Evolutionary conservation across 2,329 filamentous ascomycete species (phyloP), one percentile per base, ranked within the genome.

Genomic region (Alternaria viburni): DNA sequence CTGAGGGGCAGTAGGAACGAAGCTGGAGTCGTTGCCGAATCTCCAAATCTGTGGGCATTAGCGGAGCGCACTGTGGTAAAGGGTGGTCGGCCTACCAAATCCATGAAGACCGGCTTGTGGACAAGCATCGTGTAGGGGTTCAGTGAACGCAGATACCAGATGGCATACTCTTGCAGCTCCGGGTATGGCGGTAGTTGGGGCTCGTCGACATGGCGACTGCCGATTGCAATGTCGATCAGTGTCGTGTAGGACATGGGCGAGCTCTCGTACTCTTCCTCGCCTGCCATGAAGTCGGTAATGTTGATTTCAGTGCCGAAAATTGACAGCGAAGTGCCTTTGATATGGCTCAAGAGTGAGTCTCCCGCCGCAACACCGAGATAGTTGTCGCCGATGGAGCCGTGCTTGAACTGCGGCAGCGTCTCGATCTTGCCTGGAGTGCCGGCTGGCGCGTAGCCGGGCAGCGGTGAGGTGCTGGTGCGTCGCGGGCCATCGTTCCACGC

Each of bases 291-390:
- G 47, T 90, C 88, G 12, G 90, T 89, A 45, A 95, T 87, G 77
- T 96, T 91, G 71, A 96, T 91, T 49, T 91, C 90, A 69, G 91
- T 91, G 32, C 92, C 93, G 45, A 96, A 87, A 57, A 96, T 88
- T 1, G 91, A 90, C n/a, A 96, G 82, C 9, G 87, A 88, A 0
- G 91, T 93, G 50, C 91, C 92, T 71, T 90, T 90, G 74, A 94
- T 90, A 8, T 90, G 89, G 78, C 89, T 92, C 41, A 93, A 80
- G 54, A 88, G 87, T 9, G 87, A 86, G 69, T 87, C 88, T 59
- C 90, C 88, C 7, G 86, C 84, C 3, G 86, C 86, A 17, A 87
- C 88, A 41, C 90, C 91, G 5, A 93, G 83, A 68, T 91, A 91
- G 73, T 87, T 89, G 73, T 91, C 88, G 44, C 86, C 85, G 57